These are phyloP conservation scores for Aureobasidium sp. DNA, from an alignment of 2,329 filamentous ascomycete genomes.

Conservation along the genomic window DNA sequence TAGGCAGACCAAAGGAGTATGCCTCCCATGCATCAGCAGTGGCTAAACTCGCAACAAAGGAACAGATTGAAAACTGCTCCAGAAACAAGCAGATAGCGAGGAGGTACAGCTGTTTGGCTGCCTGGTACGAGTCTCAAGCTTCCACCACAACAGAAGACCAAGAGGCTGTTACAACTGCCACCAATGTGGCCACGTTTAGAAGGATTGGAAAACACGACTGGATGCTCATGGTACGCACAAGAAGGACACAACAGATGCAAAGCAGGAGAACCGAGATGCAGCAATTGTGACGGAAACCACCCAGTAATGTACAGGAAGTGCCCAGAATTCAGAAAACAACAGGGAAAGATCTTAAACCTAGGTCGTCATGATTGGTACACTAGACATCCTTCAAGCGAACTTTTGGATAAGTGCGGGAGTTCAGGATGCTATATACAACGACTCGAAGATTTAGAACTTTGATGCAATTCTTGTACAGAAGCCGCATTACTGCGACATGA, in stretches of 20 bases:
- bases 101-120: not conserved
- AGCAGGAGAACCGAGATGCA: not conserved
- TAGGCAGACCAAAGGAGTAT: not conserved
- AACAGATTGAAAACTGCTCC: not conserved
- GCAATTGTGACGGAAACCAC: not conserved
- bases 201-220: not conserved
- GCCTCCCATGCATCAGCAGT: slow-evolving; percentile 1
- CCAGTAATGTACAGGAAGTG: not conserved
- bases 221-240: not conserved
- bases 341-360: not conserved
- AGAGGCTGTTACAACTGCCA: not conserved
- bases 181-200: not conserved
- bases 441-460: no score
- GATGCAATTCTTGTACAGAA: no score
- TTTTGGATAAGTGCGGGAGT: not conserved
- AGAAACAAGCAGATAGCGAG: not conserved
- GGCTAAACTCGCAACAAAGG: slow-evolving; percentile 6
- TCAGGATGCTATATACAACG: no score
- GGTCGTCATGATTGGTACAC: not conserved
- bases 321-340: not conserved
- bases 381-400: not conserved
- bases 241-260: not conserved
- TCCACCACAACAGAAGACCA: not conserved
- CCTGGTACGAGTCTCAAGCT: slow-evolving; percentile 8
- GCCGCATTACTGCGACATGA: no score